Evolutionary conservation across 1,139 yeast genomes (phyloP), one percentile per base, ranked within the genome.

Genomic region (Yamadazyma pseudoaaseri): DNA sequence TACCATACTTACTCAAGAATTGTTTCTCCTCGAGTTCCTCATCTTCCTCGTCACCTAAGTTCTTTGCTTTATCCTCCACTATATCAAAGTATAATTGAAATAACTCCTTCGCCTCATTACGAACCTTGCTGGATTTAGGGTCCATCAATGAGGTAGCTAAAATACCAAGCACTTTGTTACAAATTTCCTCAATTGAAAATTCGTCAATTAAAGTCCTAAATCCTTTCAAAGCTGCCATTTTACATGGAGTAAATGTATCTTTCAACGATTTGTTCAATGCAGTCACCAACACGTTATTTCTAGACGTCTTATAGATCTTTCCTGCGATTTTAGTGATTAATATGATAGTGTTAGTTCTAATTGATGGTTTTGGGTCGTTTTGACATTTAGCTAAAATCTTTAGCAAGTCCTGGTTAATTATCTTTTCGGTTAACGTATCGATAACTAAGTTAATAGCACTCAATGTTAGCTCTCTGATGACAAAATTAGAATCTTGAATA

Each of bases 361-460:
- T 86, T 16, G 86, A 86, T 1, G 94, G 82, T 38, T 81, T 82
- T 2, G 81, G 77, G 52, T 92, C 98, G 56, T 76, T 81, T 56
- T 90, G 97, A 1, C 95, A 78, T 52, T 85, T 86, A 1, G 97
- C 97, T 38, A 92, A 63, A 31, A 79, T 73, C 45, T 95, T 74
- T 34, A 92, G 65, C 25, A 92, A 62, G 37, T 92, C 97, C 48
- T 89, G 90, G 52, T 92, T 92, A 31, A 90, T 69, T 53, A 86
- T 95, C 35, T 96, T 76, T 25, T 81, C 87, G 0, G 86, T 71
- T 3, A 92, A 70, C 47, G 80, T 80, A 18, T 81, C 80, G 3
- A 82, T 77, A 21, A 92, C 62, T 5, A 66, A 60, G 3, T 82
- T 71, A 6, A 87, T 76, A 1, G 90, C 77, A 34, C 81, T 82